Evolutionary conservation across 176 grass and related monocot genomes (phyloP).

Genomic region (Avena atlantica): DNA sequence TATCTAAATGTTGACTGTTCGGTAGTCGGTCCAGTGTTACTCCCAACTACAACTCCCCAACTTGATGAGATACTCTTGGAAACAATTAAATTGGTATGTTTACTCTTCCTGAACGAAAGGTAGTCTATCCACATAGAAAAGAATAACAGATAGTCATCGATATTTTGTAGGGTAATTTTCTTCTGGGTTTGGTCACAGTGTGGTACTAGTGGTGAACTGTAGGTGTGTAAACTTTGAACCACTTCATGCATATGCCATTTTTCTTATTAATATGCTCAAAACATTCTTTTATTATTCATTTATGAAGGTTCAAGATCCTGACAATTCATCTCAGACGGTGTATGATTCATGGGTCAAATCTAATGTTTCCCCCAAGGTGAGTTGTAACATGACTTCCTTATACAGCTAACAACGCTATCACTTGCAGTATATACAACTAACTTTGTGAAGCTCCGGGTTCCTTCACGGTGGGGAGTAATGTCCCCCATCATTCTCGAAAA

Average conservation of each 20-base stretch:
- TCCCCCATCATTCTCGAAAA: too few relatives aligned
- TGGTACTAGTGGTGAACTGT: too few relatives aligned
- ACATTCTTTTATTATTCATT: conserved; percentile 4
- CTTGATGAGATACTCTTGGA: conserved; percentile 77
- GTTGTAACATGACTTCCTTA: conserved; percentile 41
- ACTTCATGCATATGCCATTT: background rate
- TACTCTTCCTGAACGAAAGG: background rate
- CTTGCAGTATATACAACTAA: background rate
- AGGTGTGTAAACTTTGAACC: too few relatives aligned
- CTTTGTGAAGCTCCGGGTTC: background rate
- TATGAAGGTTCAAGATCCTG: conserved; percentile 90
- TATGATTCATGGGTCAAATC: conserved; percentile 72
- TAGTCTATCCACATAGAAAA: background rate
- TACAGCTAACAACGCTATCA: background rate
- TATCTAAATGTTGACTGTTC: conserved; percentile 84
- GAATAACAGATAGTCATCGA: background rate
- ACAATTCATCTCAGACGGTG: conserved; percentile 79
- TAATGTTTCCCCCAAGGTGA: conserved; percentile 51
- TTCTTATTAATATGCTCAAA: background rate
- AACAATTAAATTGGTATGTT: conserved; percentile 69
- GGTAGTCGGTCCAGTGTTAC: conserved; percentile 59
- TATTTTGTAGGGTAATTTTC: background rate
- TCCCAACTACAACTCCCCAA: conserved; percentile 69
- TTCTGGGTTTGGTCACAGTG: background rate
- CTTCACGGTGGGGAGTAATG: too few relatives aligned